Evolutionary conservation across 495 filamentous ascomycete species (phyloP).

Genomic region (Pyrenopolyporus hunteri): DNA sequence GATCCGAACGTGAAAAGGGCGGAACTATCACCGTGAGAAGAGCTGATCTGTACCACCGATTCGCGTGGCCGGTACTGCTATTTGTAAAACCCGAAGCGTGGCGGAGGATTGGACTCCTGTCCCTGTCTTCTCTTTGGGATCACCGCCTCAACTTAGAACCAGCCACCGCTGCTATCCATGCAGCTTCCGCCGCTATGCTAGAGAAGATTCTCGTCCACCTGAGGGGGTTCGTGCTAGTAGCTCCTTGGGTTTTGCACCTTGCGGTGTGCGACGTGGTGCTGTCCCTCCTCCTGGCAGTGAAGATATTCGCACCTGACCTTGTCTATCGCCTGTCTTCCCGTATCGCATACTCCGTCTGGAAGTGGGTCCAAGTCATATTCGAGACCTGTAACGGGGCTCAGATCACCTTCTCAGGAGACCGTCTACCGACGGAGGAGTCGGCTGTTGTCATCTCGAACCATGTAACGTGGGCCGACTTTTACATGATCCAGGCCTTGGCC

Average conservation of each 20-base stretch:
- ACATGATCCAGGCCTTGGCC: slow-evolving; percentile 63
- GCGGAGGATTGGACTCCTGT: neutral
- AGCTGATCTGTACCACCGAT: too few species aligned
- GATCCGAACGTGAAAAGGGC: slow-evolving; percentile 14
- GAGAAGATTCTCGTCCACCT: slow-evolving; percentile 38
- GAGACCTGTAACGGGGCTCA: slow-evolving; percentile 53
- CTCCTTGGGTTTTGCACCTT: slow-evolving; percentile 58
- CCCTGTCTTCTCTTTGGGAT: neutral
- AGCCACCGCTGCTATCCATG: neutral
- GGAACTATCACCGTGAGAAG: too few species aligned
- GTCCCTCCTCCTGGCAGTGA: slow-evolving; percentile 58
- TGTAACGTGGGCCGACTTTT: slow-evolving; percentile 65
- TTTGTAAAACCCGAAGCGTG: neutral
- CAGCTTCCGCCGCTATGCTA: slow-evolving; percentile 20
- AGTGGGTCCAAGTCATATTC: slow-evolving; percentile 60
- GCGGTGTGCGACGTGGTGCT: slow-evolving; percentile 56
- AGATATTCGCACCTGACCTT: slow-evolving; percentile 51
- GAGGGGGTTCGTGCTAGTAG: slow-evolving; percentile 50
- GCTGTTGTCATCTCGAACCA: slow-evolving; percentile 65
- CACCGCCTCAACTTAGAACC: neutral
- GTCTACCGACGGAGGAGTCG: slow-evolving; percentile 54
- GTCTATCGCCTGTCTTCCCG: slow-evolving; percentile 57
- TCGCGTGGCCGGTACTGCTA: neutral
- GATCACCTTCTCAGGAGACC: slow-evolving; percentile 58
- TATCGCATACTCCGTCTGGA: slow-evolving; percentile 58